Evolutionary conservation across 129 eudicot species (phyloP).

Genomic region (Arctium lappa): DNA sequence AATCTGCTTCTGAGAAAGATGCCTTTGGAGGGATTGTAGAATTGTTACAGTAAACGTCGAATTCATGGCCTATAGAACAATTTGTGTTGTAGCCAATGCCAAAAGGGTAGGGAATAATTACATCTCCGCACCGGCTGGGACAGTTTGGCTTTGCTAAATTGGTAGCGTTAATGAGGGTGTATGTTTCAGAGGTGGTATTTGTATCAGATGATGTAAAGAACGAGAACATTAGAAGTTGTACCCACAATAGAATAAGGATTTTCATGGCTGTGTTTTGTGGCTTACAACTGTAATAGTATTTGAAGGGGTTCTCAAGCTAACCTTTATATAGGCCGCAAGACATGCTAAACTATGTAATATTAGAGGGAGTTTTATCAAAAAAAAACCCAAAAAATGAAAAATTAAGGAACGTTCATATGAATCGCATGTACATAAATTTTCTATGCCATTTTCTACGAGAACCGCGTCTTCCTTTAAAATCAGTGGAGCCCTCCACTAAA

Average conservation of each 20-base stretch:
- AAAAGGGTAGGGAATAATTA: too few relatives aligned
- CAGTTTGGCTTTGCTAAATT: background rate
- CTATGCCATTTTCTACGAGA: too few relatives aligned
- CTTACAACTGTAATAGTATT: background rate
- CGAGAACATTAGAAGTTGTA: background rate
- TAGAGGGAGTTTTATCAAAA: too few relatives aligned
- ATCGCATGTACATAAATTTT: too few relatives aligned
- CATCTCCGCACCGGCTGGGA: too few relatives aligned
- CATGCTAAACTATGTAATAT: background rate
- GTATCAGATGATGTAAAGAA: background rate
- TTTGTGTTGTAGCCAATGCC: too few relatives aligned
- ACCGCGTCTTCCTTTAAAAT: too few relatives aligned
- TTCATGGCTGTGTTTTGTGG: constrained; percentile 3
- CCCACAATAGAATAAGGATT: background rate
- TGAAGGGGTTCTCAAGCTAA: background rate
- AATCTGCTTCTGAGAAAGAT: background rate
- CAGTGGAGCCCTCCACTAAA: too few relatives aligned
- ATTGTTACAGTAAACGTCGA: background rate
- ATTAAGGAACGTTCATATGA: too few relatives aligned
- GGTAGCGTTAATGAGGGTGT: background rate
- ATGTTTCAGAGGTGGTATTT: constrained; percentile 3
- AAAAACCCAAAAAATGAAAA: too few relatives aligned
- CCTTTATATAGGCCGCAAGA: background rate
- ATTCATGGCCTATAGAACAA: too few relatives aligned
- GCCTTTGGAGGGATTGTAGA: constrained; percentile 14